A percentile compares a stretch with the other conserved stretches of the same genome.
Evolutionary conservation across 1,139 yeast genomes (phyloP).

Genomic region (Nakaseomyces kungkrabaensis): DNA sequence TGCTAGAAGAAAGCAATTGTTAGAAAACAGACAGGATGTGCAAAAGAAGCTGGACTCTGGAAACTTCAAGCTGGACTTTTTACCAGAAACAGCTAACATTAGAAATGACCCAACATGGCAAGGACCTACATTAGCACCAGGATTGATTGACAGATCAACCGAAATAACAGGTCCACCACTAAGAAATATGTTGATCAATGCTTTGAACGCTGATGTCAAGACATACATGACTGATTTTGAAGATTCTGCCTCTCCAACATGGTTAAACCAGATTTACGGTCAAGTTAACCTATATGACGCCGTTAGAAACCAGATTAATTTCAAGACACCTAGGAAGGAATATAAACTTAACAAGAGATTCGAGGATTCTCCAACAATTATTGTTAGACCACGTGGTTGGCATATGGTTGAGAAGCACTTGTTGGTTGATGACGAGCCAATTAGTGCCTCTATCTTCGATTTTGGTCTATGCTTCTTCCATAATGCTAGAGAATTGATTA

Average conservation of each 20-base stretch:
- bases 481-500: slow-evolving; percentile 49
- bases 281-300: slow-evolving; percentile 92
- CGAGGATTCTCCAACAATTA: slow-evolving; percentile 56
- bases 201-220: slow-evolving; percentile 78
- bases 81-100: slow-evolving; percentile 55
- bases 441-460: slow-evolving; percentile 67
- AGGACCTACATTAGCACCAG: slow-evolving; percentile 58
- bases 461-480: slow-evolving; percentile 68
- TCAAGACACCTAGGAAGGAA: slow-evolving; percentile 40
- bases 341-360: slow-evolving; percentile 40
- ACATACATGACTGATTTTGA: slow-evolving; percentile 95
- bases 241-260: slow-evolving; percentile 92
- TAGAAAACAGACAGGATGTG: slow-evolving; percentile 49
- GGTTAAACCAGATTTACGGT: slow-evolving; percentile 80
- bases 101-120: slow-evolving; percentile 68
- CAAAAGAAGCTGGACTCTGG: slow-evolving; percentile 56
- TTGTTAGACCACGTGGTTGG: slow-evolving; percentile 85
- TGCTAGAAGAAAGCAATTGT: slow-evolving; percentile 44
- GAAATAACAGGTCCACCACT: slow-evolving; percentile 89
- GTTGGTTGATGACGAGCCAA: slow-evolving; percentile 62
- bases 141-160: slow-evolving; percentile 58
- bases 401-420: slow-evolving; percentile 70
- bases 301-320: slow-evolving; percentile 54
- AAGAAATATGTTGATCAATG: slow-evolving; percentile 89
- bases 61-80: slow-evolving; percentile 43